phyloP scores from a whole-genome alignment of 2,329 filamentous ascomycete species.

The Zymoseptoria ardabiliae region DNA sequence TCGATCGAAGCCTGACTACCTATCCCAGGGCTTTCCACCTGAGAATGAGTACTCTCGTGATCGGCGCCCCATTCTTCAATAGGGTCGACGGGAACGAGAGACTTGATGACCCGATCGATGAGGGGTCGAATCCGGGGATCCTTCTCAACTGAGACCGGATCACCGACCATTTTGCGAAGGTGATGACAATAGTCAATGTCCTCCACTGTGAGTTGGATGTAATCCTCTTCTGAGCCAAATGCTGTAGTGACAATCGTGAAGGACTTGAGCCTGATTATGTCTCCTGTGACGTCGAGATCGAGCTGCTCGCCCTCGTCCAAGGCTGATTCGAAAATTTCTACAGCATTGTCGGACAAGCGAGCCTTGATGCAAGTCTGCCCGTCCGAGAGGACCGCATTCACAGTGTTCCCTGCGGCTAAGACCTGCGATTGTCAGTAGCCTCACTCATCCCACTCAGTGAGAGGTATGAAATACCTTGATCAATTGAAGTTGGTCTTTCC shows the following conservation, averaged over 20 bases:
- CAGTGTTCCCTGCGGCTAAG: slow-evolving; percentile 8
- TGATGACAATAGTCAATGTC: slow-evolving; percentile 23
- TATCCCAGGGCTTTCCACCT: neutral
- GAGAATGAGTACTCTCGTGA: neutral
- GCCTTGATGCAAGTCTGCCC: slow-evolving; percentile 21
- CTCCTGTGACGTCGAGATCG: slow-evolving; percentile 17
- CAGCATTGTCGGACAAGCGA: slow-evolving; percentile 17
- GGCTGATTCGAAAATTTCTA: slow-evolving; percentile 19
- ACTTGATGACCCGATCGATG: slow-evolving; percentile 3
- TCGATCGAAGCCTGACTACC: slow-evolving; percentile 1
- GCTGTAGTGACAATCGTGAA: slow-evolving; percentile 24
- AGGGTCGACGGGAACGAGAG: neutral
- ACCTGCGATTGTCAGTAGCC: slow-evolving; percentile 6
- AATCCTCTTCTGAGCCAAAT: slow-evolving; percentile 19
- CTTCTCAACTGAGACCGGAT: slow-evolving; percentile 15
- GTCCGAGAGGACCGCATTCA: slow-evolving; percentile 20
- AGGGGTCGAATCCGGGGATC: slow-evolving; percentile 10
- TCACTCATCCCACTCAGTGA: neutral
- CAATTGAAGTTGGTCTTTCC: slow-evolving; percentile 16
- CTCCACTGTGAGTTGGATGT: slow-evolving; percentile 22
- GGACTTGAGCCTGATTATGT: slow-evolving; percentile 19
- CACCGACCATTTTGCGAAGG: slow-evolving; percentile 18
- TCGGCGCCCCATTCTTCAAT: neutral
- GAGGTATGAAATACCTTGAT: slow-evolving; percentile 9
- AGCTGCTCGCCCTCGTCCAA: slow-evolving; percentile 13